Conservation (phyloP, 2,329 filamentous ascomycete species). For the Diaporthe capsici region DNA sequence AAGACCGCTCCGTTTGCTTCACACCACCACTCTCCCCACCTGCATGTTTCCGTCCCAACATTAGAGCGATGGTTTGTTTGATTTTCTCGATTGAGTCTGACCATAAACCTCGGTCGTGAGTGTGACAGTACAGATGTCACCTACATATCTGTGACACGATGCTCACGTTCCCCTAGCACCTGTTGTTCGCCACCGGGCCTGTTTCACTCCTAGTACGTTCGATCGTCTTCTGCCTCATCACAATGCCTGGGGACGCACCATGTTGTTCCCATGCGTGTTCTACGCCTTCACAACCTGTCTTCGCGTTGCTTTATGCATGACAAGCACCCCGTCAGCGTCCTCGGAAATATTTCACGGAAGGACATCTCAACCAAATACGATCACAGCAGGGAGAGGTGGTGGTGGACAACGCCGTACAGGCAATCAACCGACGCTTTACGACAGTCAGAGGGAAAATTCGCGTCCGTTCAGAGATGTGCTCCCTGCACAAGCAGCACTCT, state of each 20-base stretch:
- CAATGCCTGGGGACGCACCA: not conserved
- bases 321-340: not conserved
- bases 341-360: not conserved
- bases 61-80: not conserved
- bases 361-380: not conserved
- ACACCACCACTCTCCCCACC: not conserved
- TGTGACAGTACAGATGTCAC: conserved; percentile 11
- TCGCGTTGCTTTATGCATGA: not conserved
- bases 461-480: not conserved
- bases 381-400: not conserved
- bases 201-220: not conserved
- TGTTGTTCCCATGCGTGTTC: not conserved
- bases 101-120: not conserved
- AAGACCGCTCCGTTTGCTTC: not conserved
- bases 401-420: not conserved
- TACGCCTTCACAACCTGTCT: conserved; percentile 2
- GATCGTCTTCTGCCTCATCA: not conserved
- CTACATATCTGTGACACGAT: conserved; percentile 8
- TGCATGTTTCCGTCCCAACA: conserved; percentile 23
- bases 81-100: conserved; percentile 1
- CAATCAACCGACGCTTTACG: not conserved
- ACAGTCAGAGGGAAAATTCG: not conserved
- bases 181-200: conserved; percentile 12
- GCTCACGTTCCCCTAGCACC: not conserved
- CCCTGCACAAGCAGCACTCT: not conserved